Evolutionary conservation across 2,329 filamentous ascomycete species (phyloP), one percentile per base, ranked within the genome.

Genomic region (Colletotrichum acutatum): DNA sequence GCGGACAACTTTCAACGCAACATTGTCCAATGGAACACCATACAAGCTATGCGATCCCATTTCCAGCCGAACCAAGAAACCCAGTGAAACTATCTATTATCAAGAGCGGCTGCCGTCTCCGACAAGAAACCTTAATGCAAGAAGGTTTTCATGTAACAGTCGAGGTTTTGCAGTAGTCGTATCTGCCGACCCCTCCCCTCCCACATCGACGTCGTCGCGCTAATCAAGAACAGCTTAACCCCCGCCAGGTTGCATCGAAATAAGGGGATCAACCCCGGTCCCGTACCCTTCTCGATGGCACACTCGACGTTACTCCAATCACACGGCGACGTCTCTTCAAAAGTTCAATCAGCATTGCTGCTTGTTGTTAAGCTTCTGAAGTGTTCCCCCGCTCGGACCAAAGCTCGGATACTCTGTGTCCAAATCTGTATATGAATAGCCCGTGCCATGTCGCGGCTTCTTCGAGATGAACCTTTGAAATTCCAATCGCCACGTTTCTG

Each of bases 81-180:
- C 56, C 19, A 14, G 37, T 1, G 19, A n/a, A 28, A 32, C n/a
- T n/a, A 24, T 32, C 26, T 26, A 42, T 14, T 42, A 2, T 14
- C 26, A 14, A n/a, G 32, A 28, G 46, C 59, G n/a, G 56, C 56
- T 73, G 60, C 46, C 30, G 30, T 57, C 54, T 54, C 14, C 24
- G 12, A 32, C 22, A 26, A 16, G 26, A 60, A 73, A 70, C 37
- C 28, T 71, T 52, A 61, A 52, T 30, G 22, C 16, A 57, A 22
- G 49, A 73, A 60, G 22, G 67, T 73, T 73, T 52, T 24, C 46
- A 26, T 73, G 71, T 61, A 66, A 73, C 71, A 42, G 28, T 62
- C 46, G 56, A 26, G 60, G 71, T 73, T 73, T 73, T 70, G 60
- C 34, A 58, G 71, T 4, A 61, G 54, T 53, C 30, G 56, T 61